Conservation (phyloP, 345 rosid species). For the Gossypium thurberi region DNA sequence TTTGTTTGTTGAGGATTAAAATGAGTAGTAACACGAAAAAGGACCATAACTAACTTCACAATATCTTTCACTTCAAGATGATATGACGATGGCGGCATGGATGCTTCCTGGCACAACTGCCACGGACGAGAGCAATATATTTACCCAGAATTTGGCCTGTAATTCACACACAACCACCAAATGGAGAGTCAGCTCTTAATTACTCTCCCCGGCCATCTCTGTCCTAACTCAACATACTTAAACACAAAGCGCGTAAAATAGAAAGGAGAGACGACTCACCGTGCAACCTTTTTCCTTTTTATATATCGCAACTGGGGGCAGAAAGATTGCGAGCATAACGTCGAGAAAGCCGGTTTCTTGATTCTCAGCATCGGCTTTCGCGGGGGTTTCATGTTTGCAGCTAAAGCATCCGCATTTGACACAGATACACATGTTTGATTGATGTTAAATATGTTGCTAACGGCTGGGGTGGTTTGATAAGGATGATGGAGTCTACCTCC, state of each 20-base stretch:
- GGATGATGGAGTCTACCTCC: not conserved
- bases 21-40: not conserved
- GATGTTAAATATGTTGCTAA: not conserved
- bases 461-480: not conserved
- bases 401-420: not conserved
- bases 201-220: too few species aligned
- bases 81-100: not conserved
- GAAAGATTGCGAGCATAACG: not conserved
- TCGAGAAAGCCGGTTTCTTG: not conserved
- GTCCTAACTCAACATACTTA: too few species aligned
- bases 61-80: not conserved
- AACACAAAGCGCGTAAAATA: too few species aligned
- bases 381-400: not conserved
- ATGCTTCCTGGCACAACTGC: not conserved
- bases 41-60: not conserved
- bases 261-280: not conserved
- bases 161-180: not conserved
- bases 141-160: not conserved
- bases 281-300: not conserved
- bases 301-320: not conserved
- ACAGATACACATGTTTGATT: not conserved
- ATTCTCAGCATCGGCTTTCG: not conserved
- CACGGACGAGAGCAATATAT: not conserved
- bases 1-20: too few species aligned
- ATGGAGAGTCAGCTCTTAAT: not conserved